A percentile compares a stretch with the other conserved stretches of the same genome.
These are phyloP conservation scores for Mycena vulgaris DNA, from an alignment of 768 basidiomycete genomes.

Conservation along the genomic window DNA sequence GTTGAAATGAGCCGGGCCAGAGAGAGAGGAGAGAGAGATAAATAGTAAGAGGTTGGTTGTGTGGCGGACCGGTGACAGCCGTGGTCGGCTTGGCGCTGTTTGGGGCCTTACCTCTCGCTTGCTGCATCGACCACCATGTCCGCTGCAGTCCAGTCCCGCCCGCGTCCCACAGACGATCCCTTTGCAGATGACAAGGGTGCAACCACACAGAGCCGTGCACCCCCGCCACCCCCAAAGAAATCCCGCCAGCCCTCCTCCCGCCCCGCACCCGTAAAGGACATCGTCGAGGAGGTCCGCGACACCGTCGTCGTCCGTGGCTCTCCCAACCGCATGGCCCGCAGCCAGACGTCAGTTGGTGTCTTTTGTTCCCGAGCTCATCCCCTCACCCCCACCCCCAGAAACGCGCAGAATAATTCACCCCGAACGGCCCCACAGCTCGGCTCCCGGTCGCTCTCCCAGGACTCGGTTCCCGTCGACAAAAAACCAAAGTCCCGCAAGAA, in stretches of 20 bases:
- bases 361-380: conserved; percentile 28
- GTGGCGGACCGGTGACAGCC: no score
- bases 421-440: conserved; percentile 50
- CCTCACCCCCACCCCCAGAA: conserved; percentile 29
- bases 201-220: conserved; percentile 42
- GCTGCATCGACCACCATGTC: conserved; percentile 36
- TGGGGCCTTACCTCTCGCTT: no score
- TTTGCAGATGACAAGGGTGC: conserved; percentile 61
- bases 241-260: conserved; percentile 50
- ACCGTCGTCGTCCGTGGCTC: conserved; percentile 71
- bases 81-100: neutral
- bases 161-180: conserved; percentile 68
- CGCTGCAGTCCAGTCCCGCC: conserved; percentile 48
- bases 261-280: conserved; percentile 51
- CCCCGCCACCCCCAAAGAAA: conserved; percentile 53
- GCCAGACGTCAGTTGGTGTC: conserved; percentile 68
- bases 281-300: conserved; percentile 78
- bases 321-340: conserved; percentile 69
- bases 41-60: no score
- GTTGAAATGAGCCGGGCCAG: no score
- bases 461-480: conserved; percentile 57
- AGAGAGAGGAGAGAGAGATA: no score
- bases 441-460: conserved; percentile 65
- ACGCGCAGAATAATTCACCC: conserved; percentile 40
- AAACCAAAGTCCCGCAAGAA: conserved; percentile 66